A percentile compares a stretch with the other conserved stretches of the same genome.
Conservation (phyloP, 176 grass and related monocot species). For the Guadua angustifolia region DNA sequence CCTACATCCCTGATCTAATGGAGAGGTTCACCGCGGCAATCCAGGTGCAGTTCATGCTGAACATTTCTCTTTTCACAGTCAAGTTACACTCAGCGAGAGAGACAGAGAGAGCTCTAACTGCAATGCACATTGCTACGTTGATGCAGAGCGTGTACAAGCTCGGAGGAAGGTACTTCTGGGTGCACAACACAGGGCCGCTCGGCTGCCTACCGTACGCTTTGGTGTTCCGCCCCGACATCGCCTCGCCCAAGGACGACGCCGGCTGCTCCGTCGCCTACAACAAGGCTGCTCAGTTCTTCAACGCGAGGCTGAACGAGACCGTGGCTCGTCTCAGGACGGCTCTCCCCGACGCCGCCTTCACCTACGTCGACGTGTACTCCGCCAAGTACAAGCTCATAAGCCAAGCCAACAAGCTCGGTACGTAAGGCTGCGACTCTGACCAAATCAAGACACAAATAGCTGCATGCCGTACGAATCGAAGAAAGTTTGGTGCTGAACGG, state of each 20-base stretch:
- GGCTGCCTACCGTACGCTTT: slow-evolving; percentile 91
- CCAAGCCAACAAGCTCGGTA: slow-evolving; percentile 72
- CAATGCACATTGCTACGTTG: too few relatives aligned
- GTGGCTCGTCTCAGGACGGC: slow-evolving; percentile 63
- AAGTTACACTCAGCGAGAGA: neutral
- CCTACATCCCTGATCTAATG: slow-evolving; percentile 78
- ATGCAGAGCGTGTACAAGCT: slow-evolving; percentile 58
- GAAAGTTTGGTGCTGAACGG: too few relatives aligned
- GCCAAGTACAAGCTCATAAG: slow-evolving; percentile 81
- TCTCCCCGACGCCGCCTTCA: slow-evolving; percentile 62
- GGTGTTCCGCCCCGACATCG: slow-evolving; percentile 44
- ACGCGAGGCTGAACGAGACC: slow-evolving; percentile 73
- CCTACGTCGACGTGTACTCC: slow-evolving; percentile 87
- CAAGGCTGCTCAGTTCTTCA: slow-evolving; percentile 75
- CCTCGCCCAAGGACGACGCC: slow-evolving; percentile 37
- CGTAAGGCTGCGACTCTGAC: too few relatives aligned
- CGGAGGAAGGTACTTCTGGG: slow-evolving; percentile 91
- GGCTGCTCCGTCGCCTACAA: slow-evolving; percentile 85
- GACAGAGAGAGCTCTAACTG: too few relatives aligned
- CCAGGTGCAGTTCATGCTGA: slow-evolving; percentile 30
- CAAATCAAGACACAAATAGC: too few relatives aligned
- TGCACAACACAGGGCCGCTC: slow-evolving; percentile 91
- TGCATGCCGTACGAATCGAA: too few relatives aligned
- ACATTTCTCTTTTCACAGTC: neutral
- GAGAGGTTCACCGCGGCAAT: slow-evolving; percentile 58